Base-by-base conservation (phyloP, 495 filamentous ascomycete genomes). In the Glutinoglossum americanum region DNA sequence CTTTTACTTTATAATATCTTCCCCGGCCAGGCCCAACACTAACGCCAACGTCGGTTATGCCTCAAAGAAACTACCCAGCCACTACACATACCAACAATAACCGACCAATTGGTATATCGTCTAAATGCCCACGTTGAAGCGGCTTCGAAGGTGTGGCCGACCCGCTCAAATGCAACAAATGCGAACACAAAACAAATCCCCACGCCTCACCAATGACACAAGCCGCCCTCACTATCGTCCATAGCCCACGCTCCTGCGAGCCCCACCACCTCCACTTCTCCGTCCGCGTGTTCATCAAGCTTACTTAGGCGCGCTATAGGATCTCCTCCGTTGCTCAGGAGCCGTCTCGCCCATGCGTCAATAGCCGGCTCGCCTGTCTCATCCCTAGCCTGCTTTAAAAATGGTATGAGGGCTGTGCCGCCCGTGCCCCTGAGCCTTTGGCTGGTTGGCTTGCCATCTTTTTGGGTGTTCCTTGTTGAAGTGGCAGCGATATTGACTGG, bases 351-450 rank as follows among this genome's bases (percentile, higher is more conserved):
- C 89, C 88, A 94, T 1, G 79, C 75, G 62, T 90, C 84, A 25
- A 96, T 81, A 10, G 89, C 85, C 9, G 87, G 86, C 67, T 97
- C 92, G 44, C 87, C 85, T 5, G 90, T 97, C 73, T 99, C 92
- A 64, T 97, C 90, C 3, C 90, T 76, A 1, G 90, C 89, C 67
- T 97, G 90, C 65, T 94, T 94, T 55, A 97, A 72, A 66, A 97
- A 97, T 0, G 89, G 85, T 57, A 96, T 94, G 60, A 97, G 70
- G 1, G 88, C 83, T 0, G 90, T 96, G 8, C 90, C 90, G 23
- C 92, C 92, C 0, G 92, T 98, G 25, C 92, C 92, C 35, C 82
- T 85, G 0, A 97, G 74, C 59, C 82, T 84, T 61, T 78, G 78
- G 27, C 65, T 64, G 59, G 62, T 51, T n/a, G 58, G 19, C 28